Conservation (phyloP, 805 yeast species). For the Starmerella etchellsii region DNA sequence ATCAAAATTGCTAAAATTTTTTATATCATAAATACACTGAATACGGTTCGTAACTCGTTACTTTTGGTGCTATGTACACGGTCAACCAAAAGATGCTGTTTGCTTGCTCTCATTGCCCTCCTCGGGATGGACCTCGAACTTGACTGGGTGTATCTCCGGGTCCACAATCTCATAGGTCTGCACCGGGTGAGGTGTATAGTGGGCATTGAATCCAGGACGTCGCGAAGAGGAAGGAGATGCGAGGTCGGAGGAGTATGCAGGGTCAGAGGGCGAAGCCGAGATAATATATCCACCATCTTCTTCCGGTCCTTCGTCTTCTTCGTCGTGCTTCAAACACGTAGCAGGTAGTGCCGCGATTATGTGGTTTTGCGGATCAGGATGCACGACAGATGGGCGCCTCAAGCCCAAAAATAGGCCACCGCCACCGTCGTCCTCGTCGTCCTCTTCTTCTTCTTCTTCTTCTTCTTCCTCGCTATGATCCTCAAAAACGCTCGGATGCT, state of each 20-base stretch:
- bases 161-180: conserved; percentile 22
- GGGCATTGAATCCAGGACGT: conserved; percentile 19
- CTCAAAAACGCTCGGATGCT: conserved; percentile 16
- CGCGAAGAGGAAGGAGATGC: conserved; percentile 1
- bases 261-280: no score
- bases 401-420: conserved; percentile 59
- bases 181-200: conserved; percentile 19
- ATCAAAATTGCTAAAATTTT: no score
- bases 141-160: conserved; percentile 21
- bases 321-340: conserved; percentile 68
- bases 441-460: conserved; percentile 29
- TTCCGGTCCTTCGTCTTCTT: conserved; percentile 35
- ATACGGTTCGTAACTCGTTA: no score
- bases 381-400: conserved; percentile 25
- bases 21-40: no score
- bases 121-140: conserved; percentile 13
- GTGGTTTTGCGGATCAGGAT: conserved; percentile 24
- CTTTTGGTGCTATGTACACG: no score
- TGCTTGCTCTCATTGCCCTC: no score
- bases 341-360: conserved; percentile 77
- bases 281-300: background rate
- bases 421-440: conserved; percentile 41
- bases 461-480: conserved; percentile 23
- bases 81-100: no score
- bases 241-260: no score